Evolutionary conservation across 805 yeast species (phyloP), one percentile per base, ranked within the genome.

Genomic region (Komagataella kurtzmanii): DNA sequence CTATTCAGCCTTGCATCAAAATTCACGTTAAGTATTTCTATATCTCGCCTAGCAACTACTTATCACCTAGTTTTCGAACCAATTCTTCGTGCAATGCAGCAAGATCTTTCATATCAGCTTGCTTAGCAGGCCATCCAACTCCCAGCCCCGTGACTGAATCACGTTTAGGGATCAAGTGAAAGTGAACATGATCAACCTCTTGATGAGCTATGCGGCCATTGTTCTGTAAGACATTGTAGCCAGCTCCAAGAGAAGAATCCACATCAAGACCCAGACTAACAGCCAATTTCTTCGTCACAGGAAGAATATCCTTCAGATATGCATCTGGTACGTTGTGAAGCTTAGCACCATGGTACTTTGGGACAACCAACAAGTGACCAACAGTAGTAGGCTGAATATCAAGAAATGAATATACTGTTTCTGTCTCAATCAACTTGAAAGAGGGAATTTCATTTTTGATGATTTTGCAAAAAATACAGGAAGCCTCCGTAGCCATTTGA

Each of bases 131-230:
- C 98, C 99, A 93, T 24, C 93, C 96, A 36, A 91, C 88, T 43
- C 75, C 76, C 56, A 91, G 75, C 1, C 99, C 99, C 17, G 90
- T 73, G 45, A 76, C 75, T 1, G 67, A 71, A 59, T 81, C 83
- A 54, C 76, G 76, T 76, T 91, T 91, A 50, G 99, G 99, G 64
- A 91, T 91, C 66, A 91, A 79, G 66, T 91, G 99, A 77, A 93
- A 86, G 66, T 91, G 99, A 53, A 93, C 97, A 65, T 91, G 99
- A 58, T 86, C 93, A 53, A 93, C 98, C 52, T 77, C 84, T 71
- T 91, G 99, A 64, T 93, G 98, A 10, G 98, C 99, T 62, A 90
- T 82, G 64, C 87, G 71, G 49, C 98, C 98, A 59, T 91, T 93
- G 74, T 91, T 93, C 68, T 90, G 98, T 57, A 91, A 72, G 18